A percentile compares a stretch with the other conserved stretches of the same genome.
Evolutionary conservation across 495 filamentous ascomycete genomes (phyloP).

Genomic region (Acidomyces sp.): DNA sequence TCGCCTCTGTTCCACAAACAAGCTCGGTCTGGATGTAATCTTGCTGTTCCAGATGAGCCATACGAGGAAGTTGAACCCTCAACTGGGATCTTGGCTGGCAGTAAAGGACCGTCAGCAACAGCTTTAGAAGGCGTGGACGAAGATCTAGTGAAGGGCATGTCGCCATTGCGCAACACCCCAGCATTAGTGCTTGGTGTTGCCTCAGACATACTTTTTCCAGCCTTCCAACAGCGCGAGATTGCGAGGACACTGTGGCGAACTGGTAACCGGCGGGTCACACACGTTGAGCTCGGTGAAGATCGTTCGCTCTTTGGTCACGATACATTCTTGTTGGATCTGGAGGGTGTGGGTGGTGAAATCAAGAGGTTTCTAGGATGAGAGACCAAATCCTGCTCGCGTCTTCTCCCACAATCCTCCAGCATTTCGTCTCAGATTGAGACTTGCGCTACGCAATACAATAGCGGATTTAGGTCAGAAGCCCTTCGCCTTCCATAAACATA

Average conservation of each 20-base stretch:
- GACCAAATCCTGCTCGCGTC: no score
- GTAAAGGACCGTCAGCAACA: neutral
- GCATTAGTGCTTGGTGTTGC: conserved; percentile 86
- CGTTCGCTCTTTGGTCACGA: conserved; percentile 90
- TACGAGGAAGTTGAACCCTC: conserved; percentile 64
- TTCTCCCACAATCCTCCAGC: conserved; percentile 7
- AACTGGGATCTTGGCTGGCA: conserved; percentile 20
- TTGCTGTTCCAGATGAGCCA: conserved; percentile 72
- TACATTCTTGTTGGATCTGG: conserved; percentile 84
- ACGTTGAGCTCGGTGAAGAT: conserved; percentile 86
- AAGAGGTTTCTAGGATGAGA: conserved; percentile 56
- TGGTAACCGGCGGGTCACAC: conserved; percentile 67
- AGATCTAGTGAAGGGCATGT: conserved; percentile 68
- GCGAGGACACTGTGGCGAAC: conserved; percentile 64
- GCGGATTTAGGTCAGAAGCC: no score
- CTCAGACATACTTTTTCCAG: conserved; percentile 92
- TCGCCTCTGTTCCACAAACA: conserved; percentile 22
- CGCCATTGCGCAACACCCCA: conserved; percentile 51
- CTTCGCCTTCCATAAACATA: no score
- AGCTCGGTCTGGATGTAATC: conserved; percentile 44
- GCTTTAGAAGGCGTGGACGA: conserved; percentile 37
- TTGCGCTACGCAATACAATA: no score
- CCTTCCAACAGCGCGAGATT: conserved; percentile 95
- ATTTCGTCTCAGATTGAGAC: no score
- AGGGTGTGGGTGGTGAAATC: conserved; percentile 76